Conservation (phyloP, 164 flowering plant species). For the Litsea cubeba region DNA sequence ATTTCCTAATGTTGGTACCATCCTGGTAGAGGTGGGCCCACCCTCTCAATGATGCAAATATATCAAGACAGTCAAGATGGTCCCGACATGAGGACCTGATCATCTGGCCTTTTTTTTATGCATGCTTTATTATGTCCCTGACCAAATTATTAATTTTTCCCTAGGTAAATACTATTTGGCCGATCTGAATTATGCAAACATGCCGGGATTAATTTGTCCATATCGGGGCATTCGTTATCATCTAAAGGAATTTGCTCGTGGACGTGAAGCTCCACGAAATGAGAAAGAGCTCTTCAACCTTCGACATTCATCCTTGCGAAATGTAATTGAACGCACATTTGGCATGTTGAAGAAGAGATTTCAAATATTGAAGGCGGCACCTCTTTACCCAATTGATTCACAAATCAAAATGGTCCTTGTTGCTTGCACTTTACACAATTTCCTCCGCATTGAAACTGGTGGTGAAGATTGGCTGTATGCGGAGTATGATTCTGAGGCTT, state of each 20-base stretch:
- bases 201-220: neutral
- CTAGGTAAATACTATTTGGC: constrained; percentile 4
- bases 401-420: constrained; percentile 2
- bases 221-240: neutral
- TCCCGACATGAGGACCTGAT: too few relatives aligned
- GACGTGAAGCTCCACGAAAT: neutral
- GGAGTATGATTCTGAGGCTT: neutral
- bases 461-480: constrained; percentile 1
- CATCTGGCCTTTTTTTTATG: too few relatives aligned
- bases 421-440: constrained; percentile 4
- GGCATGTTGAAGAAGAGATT: constrained; percentile 3
- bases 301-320: neutral
- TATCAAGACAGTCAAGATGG: too few relatives aligned
- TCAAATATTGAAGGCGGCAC: neutral
- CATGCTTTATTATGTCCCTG: too few relatives aligned
- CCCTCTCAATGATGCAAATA: too few relatives aligned
- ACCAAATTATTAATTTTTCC: too few relatives aligned
- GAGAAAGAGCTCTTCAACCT: constrained; percentile 1
- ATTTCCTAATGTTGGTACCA: neutral
- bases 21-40: too few relatives aligned
- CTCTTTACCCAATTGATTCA: neutral
- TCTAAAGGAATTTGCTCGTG: neutral
- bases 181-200: neutral
- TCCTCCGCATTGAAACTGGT: neutral
- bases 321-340: neutral